Evolutionary conservation across 139 green algal species (phyloP), one percentile per base, ranked within the genome.

Genomic region (Tetradesmus lagerheimii): DNA sequence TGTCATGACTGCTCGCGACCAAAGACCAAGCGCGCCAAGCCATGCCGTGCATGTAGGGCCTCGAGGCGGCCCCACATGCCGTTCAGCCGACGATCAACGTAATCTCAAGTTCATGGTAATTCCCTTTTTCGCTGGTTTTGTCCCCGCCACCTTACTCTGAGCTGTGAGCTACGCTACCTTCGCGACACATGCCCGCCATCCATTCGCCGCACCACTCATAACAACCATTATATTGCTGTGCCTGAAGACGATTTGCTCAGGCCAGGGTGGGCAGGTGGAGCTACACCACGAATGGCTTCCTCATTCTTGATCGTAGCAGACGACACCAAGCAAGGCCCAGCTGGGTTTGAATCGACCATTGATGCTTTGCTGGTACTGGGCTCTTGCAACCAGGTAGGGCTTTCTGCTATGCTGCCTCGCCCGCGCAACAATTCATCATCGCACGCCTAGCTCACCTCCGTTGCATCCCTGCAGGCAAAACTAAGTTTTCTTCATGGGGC

Each of bases 381-480:
- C 31, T 85, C 79, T 3, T 67, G 79, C 79, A 85, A 37, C 79
- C 50, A 66, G 41, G 79, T 85, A 67, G 27, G 79, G 50, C 25
- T 66, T 23, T n/a, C 23, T 62, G 39, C 79, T 39, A 15, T 29
- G 18, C 34, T 85, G 41, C 39, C 31, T 66, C 41, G 12, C 79
- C 79, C 41, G 31, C 39, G 25, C n/a, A 27, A 37, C 53, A 31
- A 8, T 66, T 67, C 16, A 50, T 39, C 41, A 23, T 27, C 12
- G n/a, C 27, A 27, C 27, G 11, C 53, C 79, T 67, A 31, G 53
- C 41, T 50, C 11, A 31, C 39, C n/a, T n/a, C 9, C 41, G 2
- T 27, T 20, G 4, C 29, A 25, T 39, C 14, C 20, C 53, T 37
- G 79, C 39, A 85, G 79, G 79, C 79, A n/a, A 50, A 85, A 47